phyloP scores from a whole-genome alignment of 169 alveolate genomes.

The Cryptosporidium andersoni region DNA sequence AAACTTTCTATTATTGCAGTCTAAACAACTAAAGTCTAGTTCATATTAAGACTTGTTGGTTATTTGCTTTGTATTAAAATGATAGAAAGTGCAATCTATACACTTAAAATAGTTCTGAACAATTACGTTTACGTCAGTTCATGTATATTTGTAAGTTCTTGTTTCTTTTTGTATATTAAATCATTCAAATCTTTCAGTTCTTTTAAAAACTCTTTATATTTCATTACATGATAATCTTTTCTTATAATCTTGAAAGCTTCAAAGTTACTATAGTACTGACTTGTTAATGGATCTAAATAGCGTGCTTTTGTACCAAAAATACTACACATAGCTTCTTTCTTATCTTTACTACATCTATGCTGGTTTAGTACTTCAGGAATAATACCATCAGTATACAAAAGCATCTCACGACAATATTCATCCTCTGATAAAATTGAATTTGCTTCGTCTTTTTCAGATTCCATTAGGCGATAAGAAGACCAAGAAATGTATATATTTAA shows the following conservation, averaged over 20 bases:
- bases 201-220: slow-evolving; percentile 6
- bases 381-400: slow-evolving; percentile 52
- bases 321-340: not conserved
- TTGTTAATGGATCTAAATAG: slow-evolving; percentile 59
- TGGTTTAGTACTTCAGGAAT: slow-evolving; percentile 22
- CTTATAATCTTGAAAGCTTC: slow-evolving; percentile 47
- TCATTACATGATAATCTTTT: slow-evolving; percentile 24
- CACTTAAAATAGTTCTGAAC: too few species aligned
- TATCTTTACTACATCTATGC: not conserved
- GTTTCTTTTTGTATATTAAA: slow-evolving; percentile 15
- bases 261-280: slow-evolving; percentile 38
- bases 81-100: too few species aligned
- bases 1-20: too few species aligned
- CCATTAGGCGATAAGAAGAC: slow-evolving; percentile 69
- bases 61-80: too few species aligned
- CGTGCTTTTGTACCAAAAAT: slow-evolving; percentile 41
- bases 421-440: slow-evolving; percentile 16
- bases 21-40: too few species aligned
- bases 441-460: slow-evolving; percentile 53
- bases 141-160: not conserved
- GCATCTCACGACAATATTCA: slow-evolving; percentile 53
- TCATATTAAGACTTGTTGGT: too few species aligned
- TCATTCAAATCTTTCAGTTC: slow-evolving; percentile 28
- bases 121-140: too few species aligned
- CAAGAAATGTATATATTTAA: slow-evolving; percentile 39